phyloP scores from a whole-genome alignment of 192 early-diverging fungal genomes.

The Blastocladiella britannica region DNA sequence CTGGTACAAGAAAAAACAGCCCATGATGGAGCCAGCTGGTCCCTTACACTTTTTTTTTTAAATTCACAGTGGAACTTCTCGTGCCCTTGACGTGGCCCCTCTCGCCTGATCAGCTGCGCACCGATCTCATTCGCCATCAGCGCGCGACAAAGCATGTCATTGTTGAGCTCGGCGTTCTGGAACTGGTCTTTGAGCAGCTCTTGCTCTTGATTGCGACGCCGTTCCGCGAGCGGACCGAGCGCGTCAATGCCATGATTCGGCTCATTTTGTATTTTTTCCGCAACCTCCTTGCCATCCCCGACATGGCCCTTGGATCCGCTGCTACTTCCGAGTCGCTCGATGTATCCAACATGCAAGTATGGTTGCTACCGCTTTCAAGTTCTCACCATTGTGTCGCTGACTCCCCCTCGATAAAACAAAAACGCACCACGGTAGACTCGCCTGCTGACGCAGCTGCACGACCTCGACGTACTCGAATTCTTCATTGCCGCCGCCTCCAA shows the following conservation, averaged over 20 bases:
- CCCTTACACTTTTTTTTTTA: no score
- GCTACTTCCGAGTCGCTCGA: slow-evolving; percentile 1
- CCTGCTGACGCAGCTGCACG: slow-evolving; percentile 1
- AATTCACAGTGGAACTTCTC: slow-evolving; percentile 7
- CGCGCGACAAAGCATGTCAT: slow-evolving; percentile 4
- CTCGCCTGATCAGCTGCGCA: background rate
- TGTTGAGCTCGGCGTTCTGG: background rate
- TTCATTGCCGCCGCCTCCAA: slow-evolving; percentile 3
- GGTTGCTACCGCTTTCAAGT: no score
- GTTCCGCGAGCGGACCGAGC: background rate
- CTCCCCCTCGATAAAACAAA: no score
- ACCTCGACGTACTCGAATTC: slow-evolving; percentile 4
- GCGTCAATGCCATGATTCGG: background rate
- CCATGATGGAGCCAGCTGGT: no score
- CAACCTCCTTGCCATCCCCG: slow-evolving; percentile 5
- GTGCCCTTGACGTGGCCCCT: slow-evolving; percentile 7
- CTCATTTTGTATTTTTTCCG: background rate
- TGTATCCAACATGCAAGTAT: slow-evolving; percentile 2
- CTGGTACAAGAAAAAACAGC: background rate
- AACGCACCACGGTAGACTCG: no score
- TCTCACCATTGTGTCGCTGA: no score
- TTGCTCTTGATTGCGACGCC: background rate
- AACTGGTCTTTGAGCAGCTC: slow-evolving; percentile 1
- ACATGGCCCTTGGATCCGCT: background rate
- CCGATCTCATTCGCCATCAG: background rate